Evolutionary conservation across 305 asterid genomes (phyloP), one percentile per base, ranked within the genome.

Genomic region (Withania somnifera): DNA sequence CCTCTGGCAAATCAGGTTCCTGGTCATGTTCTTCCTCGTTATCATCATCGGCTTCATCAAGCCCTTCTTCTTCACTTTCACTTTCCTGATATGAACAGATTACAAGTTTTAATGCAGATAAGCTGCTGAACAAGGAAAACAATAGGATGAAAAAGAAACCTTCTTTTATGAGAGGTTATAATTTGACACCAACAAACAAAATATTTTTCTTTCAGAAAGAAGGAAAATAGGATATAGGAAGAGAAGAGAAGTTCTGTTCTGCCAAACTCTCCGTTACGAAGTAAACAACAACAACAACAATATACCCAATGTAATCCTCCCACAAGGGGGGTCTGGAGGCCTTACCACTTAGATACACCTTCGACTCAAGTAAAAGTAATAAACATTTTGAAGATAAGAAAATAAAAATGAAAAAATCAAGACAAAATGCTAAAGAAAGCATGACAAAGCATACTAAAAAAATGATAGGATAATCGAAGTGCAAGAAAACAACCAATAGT

Each of bases 51-150:
- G 61, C 89, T 77, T 87, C 91, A 79, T 85, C 91, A 58, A 85
- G 54, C 47, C 87, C 86, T 54, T 88, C 91, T 26, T 87, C 93
- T 81, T 90, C 92, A 79, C 88, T 88, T 78, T 88, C 91, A 63
- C 88, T 88, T 85, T 87, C 90, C 93, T 90, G 88, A 80, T 11
- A 78, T 81, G 57, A 77, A 61, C 53, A 84, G 54, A 26, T 19
- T 51, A 60, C 51, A 32, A 81, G 69, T 57, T n/a, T 58, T 47
- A 76, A 30, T 76, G 63, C 50, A 76, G 79, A 73, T 73, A 63
- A 26, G 17, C 60, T 26, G 14, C 51, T 64, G 69, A 17, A 80
- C 34, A 53, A 52, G 42, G 34, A 20, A 60, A 38, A 54, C 26
- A 71, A 24, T 26, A 17, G 30, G 67, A 58, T 2, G 53, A 63